Base-by-base conservation (phyloP, 306 rosid genomes). In the Cercis canadensis region DNA sequence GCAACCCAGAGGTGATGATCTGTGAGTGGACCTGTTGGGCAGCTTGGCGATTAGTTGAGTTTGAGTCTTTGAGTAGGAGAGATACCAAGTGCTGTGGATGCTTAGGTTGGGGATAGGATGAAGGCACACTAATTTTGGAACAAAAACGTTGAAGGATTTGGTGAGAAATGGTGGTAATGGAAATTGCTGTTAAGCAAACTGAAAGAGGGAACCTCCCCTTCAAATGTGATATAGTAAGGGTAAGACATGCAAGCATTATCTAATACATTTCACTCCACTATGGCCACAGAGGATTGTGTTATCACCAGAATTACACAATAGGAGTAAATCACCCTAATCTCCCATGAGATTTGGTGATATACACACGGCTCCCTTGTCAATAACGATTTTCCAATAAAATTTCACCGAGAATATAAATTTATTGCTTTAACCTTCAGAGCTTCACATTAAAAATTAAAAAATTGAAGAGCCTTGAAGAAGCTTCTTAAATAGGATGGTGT, bases 21-120 rank as follows among this genome's bases (percentile, higher is more conserved):
- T 74, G 65, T 57, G 92, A 80, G 78, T 88, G 94, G 51, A 87
- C 32, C 72, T 65, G 90, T 50, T 76, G 81, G 49, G 80, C 46
- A n/a, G 81, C 34, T 54, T 57, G 71, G 66, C 16, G 56, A 43
- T 70, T 72, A 4, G 75, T 52, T 19, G 85, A 61, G 81, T 74
- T 52, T 19, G 85, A 61, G 81, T 82, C 45, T 63, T 78, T 82
- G 68, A 82, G 83, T 43, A 90, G 65, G 54, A 87, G 80, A 64
- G 81, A 74, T 67, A 83, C 80, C 31, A 90, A 72, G 59, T 82
- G 82, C 4, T 72, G 81, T 57, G 85, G 74, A 24, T 67, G 74
- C n/a, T 62, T 79, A 34, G 55, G 75, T 54, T 44, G 71, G 63
- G 78, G 70, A 14, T 44, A 8, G 12, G n/a, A 33, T 14, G 61